Evolutionary conservation across 345 rosid species (phyloP), one percentile per base, ranked within the genome.

Genomic region (Alliaria petiolata): DNA sequence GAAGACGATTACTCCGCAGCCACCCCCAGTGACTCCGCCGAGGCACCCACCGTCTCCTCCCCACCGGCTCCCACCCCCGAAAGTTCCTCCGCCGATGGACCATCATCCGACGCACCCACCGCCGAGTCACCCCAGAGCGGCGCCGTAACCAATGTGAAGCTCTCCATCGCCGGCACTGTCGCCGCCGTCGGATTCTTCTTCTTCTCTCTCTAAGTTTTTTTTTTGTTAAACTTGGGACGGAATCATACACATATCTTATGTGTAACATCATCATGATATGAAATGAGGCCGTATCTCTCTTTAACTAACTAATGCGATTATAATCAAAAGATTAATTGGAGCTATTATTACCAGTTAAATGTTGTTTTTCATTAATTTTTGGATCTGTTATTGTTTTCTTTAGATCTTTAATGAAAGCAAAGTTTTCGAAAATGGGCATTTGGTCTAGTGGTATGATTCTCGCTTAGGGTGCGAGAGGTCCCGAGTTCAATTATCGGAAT

Each of bases 391-490:
- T 10, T 1, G 0, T 9, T 47, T 51, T 26, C 6, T 30, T 53
- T 40, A 28, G 8, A 30, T 0, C 0, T 30, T 8, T 11, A 47
- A 51, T 51, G 17, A 38, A 53, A 39, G 14, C 13, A 28, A 0
- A 0, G 7, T 0, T 7, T 42, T 0, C 40, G 0, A n/a, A 42
- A 40, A 1, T 1, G 88, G 89, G 91, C 91, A 81, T 81, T 88
- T 86, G 91, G 93, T 86, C 87, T 85, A 84, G 88, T 86, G 92
- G 86, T 75, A 86, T 83, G 86, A 86, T 88, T 86, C 89, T 87
- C 86, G 93, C 87, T 90, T 90, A 81, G 85, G 87, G 87, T 86
- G 85, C 85, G 81, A 86, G 87, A 86, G 87, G 87, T 82, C 86
- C 84, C 83, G 85, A 86, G 87, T 81, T 82, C 86, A 84, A 87